phyloP scores from a whole-genome alignment of 192 early-diverging fungal species.

The Linnemannia hyalina region DNA sequence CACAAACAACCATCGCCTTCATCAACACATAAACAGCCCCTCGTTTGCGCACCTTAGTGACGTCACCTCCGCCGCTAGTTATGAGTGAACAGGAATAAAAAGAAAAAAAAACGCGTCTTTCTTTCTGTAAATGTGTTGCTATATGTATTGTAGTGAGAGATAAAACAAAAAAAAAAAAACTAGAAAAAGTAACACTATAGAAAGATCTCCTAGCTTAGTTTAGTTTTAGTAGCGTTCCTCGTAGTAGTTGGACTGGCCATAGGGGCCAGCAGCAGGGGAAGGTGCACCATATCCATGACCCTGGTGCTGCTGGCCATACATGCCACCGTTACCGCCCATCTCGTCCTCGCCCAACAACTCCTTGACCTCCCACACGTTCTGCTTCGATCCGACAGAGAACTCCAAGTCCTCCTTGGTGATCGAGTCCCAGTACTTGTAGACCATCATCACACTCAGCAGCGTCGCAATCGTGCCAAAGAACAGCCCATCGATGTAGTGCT shows the following conservation, averaged over 20 bases:
- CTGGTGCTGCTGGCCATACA: constrained; percentile 18
- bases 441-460: constrained; percentile 92
- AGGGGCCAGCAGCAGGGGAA: constrained; percentile 21
- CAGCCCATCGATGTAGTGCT: constrained; percentile 92
- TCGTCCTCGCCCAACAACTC: constrained; percentile 73
- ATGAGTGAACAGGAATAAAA: no score
- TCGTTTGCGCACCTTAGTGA: not conserved
- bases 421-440: constrained; percentile 95
- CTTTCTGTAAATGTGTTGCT: not conserved
- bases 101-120: not conserved
- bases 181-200: not conserved
- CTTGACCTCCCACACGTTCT: constrained; percentile 87
- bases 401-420: constrained; percentile 95
- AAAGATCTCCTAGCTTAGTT: no score
- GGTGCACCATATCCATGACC: constrained; percentile 14
- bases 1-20: not conserved
- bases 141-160: no score
- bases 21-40: not conserved
- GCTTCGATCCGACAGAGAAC: constrained; percentile 87
- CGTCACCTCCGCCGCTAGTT: not conserved
- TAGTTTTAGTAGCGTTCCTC: constrained; percentile 33
- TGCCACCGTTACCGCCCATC: constrained; percentile 32
- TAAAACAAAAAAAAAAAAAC: constrained; percentile 6
- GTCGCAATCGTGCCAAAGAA: constrained; percentile 89
- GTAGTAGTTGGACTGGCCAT: constrained; percentile 48